These are phyloP conservation scores for Eucalyptus coolabah DNA, from an alignment of 345 rosid species.

Conservation along the genomic window DNA sequence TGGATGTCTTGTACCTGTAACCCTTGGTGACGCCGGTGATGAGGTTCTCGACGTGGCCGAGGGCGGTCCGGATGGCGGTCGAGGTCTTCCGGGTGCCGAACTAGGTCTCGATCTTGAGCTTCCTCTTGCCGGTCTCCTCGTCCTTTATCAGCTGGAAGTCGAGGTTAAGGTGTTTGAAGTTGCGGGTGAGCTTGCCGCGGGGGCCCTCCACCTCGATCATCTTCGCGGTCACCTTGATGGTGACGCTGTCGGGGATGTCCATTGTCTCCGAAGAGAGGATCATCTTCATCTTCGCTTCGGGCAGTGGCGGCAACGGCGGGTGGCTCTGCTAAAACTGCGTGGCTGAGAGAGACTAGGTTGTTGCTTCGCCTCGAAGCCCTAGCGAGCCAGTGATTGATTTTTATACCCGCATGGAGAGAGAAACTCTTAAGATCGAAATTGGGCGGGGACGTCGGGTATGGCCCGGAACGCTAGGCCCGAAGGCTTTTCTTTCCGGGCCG, in stretches of 20 bases:
- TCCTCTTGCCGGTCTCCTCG: conserved; percentile 1
- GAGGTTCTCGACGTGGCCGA: conserved; percentile 57
- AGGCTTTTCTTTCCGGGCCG: no score
- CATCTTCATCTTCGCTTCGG: conserved; percentile 18
- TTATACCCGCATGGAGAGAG: not conserved
- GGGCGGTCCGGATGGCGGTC: conserved; percentile 18
- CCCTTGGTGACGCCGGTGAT: conserved; percentile 29
- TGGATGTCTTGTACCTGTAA: conserved; percentile 42
- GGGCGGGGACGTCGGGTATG: not conserved
- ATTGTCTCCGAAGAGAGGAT: conserved; percentile 30
- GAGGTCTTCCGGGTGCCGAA: conserved; percentile 11
- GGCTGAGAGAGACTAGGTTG: not conserved
- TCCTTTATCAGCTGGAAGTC: conserved; percentile 28
- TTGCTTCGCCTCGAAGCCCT: not conserved
- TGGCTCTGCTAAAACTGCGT: not conserved
- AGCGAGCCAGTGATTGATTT: not conserved
- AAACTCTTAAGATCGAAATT: not conserved
- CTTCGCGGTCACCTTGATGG: conserved; percentile 20
- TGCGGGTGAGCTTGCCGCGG: conserved; percentile 16
- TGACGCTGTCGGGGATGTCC: conserved; percentile 35
- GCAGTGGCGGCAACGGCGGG: not conserved
- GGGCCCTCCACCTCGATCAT: conserved; percentile 38
- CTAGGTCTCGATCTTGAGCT: conserved; percentile 12
- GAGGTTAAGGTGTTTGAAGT: conserved; percentile 41
- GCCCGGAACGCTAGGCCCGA: not conserved